Percentiles rank a stretch among this genome's conserved stretches.
Conservation (phyloP, 2,329 filamentous ascomycete genomes). For the Zalaria obscura region DNA sequence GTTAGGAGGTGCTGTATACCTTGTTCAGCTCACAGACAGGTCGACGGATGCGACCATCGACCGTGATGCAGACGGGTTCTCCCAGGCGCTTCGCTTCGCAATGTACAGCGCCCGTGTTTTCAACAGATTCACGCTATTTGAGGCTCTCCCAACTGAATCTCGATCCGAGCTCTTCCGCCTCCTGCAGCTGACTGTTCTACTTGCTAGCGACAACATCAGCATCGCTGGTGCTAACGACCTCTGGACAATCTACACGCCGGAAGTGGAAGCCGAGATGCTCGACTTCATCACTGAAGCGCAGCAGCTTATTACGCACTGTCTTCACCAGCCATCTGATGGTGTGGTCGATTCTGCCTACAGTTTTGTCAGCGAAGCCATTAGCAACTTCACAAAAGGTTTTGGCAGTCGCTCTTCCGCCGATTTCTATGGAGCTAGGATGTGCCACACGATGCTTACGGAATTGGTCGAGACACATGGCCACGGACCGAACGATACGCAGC, state of each 20-base stretch:
- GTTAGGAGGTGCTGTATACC: conserved; percentile 54
- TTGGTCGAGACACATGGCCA: conserved; percentile 27
- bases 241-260: conserved; percentile 28
- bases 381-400: conserved; percentile 11
- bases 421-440: conserved; percentile 30
- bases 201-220: conserved; percentile 46
- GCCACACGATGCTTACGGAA: conserved; percentile 21
- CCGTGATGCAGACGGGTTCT: conserved; percentile 56
- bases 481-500: conserved; percentile 18
- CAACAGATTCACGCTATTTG: conserved; percentile 22
- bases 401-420: neutral
- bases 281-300: conserved; percentile 39
- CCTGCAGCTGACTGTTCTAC: conserved; percentile 38
- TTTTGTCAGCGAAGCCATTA: conserved; percentile 14
- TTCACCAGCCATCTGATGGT: conserved; percentile 2
- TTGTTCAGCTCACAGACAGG: conserved; percentile 31
- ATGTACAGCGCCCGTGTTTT: conserved; percentile 53
- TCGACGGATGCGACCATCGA: conserved; percentile 15
- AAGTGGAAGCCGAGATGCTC: conserved; percentile 38
- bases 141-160: conserved; percentile 17
- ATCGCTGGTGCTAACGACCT: conserved; percentile 41
- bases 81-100: conserved; percentile 61
- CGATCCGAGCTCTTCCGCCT: conserved; percentile 31
- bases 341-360: conserved; percentile 5
- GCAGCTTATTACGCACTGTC: conserved; percentile 2